A percentile compares a stretch with the other conserved stretches of the same genome.
phyloP scores from a whole-genome alignment of 2,329 filamentous ascomycete species.

The Ascochyta rabiei region DNA sequence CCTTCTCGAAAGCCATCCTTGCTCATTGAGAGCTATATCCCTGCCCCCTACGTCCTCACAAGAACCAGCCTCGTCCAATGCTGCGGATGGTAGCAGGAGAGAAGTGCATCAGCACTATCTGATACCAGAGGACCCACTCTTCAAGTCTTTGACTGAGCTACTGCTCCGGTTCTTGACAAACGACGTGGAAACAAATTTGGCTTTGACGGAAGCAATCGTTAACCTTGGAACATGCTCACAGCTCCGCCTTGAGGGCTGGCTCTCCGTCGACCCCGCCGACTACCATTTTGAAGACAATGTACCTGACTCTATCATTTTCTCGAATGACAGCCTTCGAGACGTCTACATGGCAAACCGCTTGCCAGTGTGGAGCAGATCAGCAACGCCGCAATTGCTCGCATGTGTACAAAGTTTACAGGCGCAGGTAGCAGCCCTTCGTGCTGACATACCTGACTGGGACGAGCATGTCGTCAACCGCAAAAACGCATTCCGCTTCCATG shows the following conservation, averaged over 20 bases:
- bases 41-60: conserved; percentile 66
- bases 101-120: conserved; percentile 64
- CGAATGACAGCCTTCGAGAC: conserved; percentile 38
- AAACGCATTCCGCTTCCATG: conserved; percentile 56
- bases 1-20: conserved; percentile 73
- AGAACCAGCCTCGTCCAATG: conserved; percentile 55
- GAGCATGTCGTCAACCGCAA: conserved; percentile 56
- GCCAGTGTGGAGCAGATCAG: conserved; percentile 45
- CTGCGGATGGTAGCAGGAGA: conserved; percentile 60
- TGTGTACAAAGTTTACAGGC: conserved; percentile 50
- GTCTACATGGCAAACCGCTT: conserved; percentile 44
- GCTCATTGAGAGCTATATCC: conserved; percentile 71
- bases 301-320: conserved; percentile 30
- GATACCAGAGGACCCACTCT: conserved; percentile 66
- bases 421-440: conserved; percentile 53
- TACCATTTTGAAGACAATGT: conserved; percentile 44
- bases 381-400: conserved; percentile 50
- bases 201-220: conserved; percentile 81
- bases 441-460: conserved; percentile 54
- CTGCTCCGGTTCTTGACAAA: conserved; percentile 86
- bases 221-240: conserved; percentile 84
- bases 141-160: conserved; percentile 61
- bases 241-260: conserved; percentile 88
- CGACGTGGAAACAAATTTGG: conserved; percentile 87
- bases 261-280: conserved; percentile 70